These are phyloP conservation scores for Naganishia randhawae DNA, from an alignment of 768 basidiomycete species.

Conservation along the genomic window DNA sequence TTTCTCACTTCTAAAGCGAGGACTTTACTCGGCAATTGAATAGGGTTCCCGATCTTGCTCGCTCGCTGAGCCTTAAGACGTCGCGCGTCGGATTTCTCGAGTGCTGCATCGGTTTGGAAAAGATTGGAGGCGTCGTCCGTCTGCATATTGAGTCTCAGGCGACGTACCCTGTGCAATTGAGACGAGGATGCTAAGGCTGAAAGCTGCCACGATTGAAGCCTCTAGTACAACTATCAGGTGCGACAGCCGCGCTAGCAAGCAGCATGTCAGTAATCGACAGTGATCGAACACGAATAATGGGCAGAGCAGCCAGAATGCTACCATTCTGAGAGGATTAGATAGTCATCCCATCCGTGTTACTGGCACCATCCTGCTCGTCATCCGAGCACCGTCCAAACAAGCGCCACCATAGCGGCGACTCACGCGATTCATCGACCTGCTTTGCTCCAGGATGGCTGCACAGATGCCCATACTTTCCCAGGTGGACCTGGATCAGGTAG, in stretches of 20 bases:
- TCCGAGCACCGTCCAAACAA: too few relatives aligned
- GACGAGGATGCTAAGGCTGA: too few relatives aligned
- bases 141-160: constrained; percentile 50
- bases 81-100: constrained; percentile 61
- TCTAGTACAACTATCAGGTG: neutral
- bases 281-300: constrained; percentile 11
- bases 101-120: constrained; percentile 69
- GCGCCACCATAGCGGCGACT: too few relatives aligned
- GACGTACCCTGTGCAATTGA: neutral
- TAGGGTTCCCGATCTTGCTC: constrained; percentile 71
- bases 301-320: neutral
- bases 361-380: too few relatives aligned
- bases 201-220: neutral
- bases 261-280: neutral
- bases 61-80: constrained; percentile 62
- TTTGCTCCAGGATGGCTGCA: constrained; percentile 12
- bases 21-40: constrained; percentile 70
- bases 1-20: constrained; percentile 65
- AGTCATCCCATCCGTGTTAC: neutral
- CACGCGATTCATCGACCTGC: neutral
- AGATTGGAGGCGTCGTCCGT: constrained; percentile 57
- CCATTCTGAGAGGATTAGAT: neutral
- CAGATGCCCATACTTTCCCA: constrained; percentile 39
- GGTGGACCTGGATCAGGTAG: constrained; percentile 40
- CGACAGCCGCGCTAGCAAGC: neutral